A percentile compares a stretch with the other conserved stretches of the same genome.
These are phyloP conservation scores for Aquilaria yunnanensis DNA, from an alignment of 345 rosid genomes.

Conservation along the genomic window DNA sequence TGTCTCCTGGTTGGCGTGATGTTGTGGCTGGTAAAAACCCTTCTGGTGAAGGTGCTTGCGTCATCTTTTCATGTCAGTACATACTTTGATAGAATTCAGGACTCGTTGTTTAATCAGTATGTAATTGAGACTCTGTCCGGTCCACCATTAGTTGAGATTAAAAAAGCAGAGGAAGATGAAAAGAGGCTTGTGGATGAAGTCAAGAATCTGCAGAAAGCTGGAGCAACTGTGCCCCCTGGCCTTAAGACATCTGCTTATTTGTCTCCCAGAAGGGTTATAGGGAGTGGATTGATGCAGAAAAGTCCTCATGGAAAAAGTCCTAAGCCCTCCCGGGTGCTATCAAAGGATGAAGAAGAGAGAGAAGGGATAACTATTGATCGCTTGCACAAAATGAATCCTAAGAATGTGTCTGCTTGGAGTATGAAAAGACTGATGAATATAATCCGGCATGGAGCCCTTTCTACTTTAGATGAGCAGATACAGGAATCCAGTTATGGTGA, in stretches of 20 bases:
- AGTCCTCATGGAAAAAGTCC: conserved; percentile 33
- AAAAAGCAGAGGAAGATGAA: conserved; percentile 39
- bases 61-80: conserved; percentile 67
- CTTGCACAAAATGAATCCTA: conserved; percentile 46
- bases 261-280: not conserved
- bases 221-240: conserved; percentile 16
- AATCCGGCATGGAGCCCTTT: conserved; percentile 47
- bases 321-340: conserved; percentile 29
- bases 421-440: conserved; percentile 67
- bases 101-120: conserved; percentile 56
- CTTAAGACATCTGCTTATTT: conserved; percentile 1
- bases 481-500: conserved; percentile 29
- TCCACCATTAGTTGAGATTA: conserved; percentile 55
- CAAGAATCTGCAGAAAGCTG: conserved; percentile 29
- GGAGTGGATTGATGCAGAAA: conserved; percentile 17
- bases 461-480: conserved; percentile 65
- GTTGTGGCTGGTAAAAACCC: conserved; percentile 61
- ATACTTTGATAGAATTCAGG: conserved; percentile 71
- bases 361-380: conserved; percentile 43
- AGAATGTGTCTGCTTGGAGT: conserved; percentile 68
- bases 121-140: conserved; percentile 64
- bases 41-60: conserved; percentile 64
- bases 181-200: conserved; percentile 38
- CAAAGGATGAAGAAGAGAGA: conserved; percentile 21
- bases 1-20: conserved; percentile 48